A percentile compares a stretch with the other conserved stretches of the same genome.
Conservation (phyloP, 768 basidiomycete species). For the Leccinum subtestaceum region DNA sequence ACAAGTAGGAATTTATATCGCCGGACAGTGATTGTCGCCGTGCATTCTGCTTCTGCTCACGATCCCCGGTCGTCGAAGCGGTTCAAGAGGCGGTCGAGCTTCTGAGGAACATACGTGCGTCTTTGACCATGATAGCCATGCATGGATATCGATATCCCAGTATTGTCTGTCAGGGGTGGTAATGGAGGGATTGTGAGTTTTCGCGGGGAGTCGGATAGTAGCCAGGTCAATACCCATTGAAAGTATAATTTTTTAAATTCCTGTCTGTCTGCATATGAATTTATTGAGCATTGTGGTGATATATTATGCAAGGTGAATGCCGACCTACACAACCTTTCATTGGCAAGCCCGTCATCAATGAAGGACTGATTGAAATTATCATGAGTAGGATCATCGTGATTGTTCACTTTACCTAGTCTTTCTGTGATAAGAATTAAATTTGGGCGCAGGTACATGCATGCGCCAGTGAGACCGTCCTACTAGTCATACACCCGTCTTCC, state of each 20-base stretch:
- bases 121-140: not conserved
- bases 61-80: not conserved
- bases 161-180: not conserved
- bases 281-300: not conserved
- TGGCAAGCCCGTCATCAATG: not conserved
- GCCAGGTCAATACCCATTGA: not conserved
- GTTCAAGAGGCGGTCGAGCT: not conserved
- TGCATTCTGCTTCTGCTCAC: not conserved
- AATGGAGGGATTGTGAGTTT: not conserved
- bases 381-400: not conserved
- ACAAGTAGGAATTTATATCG: not conserved
- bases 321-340: not conserved
- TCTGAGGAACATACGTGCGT: not conserved
- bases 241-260: not conserved
- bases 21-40: not conserved
- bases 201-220: not conserved
- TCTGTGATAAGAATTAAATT: slow-evolving; percentile 11
- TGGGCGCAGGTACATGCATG: slow-evolving; percentile 24
- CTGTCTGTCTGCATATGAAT: not conserved
- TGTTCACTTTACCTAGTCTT: slow-evolving; percentile 21
- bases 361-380: not conserved
- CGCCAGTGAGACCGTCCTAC: slow-evolving; percentile 8
- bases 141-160: not conserved
- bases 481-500: not conserved
- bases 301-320: not conserved